Evolutionary conservation across 352 stramenopile species (phyloP), one percentile per base, ranked within the genome.

Genomic region (Paralagenidium karlingii): DNA sequence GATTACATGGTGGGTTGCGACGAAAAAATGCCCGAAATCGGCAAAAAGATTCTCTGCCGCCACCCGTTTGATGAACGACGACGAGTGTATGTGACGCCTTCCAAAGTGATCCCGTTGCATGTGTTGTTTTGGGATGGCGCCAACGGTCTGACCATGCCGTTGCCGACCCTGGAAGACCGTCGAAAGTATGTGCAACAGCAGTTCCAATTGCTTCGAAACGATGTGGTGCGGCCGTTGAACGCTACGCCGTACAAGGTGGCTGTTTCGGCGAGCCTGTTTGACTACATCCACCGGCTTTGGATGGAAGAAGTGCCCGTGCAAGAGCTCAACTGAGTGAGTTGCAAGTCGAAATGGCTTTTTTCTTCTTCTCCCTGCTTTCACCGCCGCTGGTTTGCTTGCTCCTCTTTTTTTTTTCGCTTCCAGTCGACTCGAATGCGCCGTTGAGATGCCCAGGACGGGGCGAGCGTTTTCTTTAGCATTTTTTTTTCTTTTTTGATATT

Each of bases 271-370:
- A 67, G 81, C 20, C 54, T 88, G 53, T 91, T 87, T 56, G 73
- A 94, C 30, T 98, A 97, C 43, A 89, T 98, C 40, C 96, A 98
- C 60, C 63, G 96, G 43, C 64, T 99, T 26, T 99, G 95, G 95
- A 87, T 88, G 67, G 79, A 83, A 49, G 81, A 94, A 53, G 89
- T 82, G 56, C 79, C 78, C 1, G 79, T 92, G 19, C 53, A 79
- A 29, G 79, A 92, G 52, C 61, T 92, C 24, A 61, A 85, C 36
- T 89, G 66, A 67, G 43, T 51, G 42, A 29, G 7, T n/a, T n/a
- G n/a, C n/a, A n/a, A n/a, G n/a, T n/a, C n/a, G n/a, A n/a, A n/a
- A n/a, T n/a, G n/a, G n/a, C n/a, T n/a, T n/a, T n/a, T n/a, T n/a
- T n/a, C n/a, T n/a, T n/a, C n/a, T 13, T 18, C 30, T 29, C 11